phyloP scores from a whole-genome alignment of 73 alveolate genomes.

The Diophrys sp. region DNA sequence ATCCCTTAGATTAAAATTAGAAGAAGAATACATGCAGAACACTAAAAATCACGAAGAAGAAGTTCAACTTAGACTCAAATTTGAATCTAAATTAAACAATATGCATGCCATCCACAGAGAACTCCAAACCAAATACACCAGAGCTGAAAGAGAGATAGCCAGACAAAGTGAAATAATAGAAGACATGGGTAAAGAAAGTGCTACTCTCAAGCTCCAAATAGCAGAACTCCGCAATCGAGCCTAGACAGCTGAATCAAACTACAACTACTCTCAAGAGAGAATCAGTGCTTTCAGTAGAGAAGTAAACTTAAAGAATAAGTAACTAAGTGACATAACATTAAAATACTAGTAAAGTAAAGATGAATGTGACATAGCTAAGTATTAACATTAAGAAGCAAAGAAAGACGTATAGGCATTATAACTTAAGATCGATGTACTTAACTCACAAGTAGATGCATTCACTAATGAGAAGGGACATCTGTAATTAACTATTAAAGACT shows the following conservation, averaged over 20 bases:
- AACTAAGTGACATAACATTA: slow-evolving; percentile 25
- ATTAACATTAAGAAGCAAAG: slow-evolving; percentile 26
- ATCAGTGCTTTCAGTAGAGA: slow-evolving; percentile 21
- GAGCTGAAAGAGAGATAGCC: slow-evolving; percentile 33
- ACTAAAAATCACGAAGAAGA: slow-evolving; percentile 70
- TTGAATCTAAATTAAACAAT: slow-evolving; percentile 62
- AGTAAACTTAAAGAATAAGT: slow-evolving; percentile 9
- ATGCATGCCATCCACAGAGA: slow-evolving; percentile 68
- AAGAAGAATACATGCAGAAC: slow-evolving; percentile 45
- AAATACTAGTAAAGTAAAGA: slow-evolving; percentile 22
- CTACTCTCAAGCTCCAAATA: slow-evolving; percentile 18
- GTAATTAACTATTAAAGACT: slow-evolving; percentile 22
- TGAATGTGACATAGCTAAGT: slow-evolving; percentile 40
- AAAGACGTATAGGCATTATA: slow-evolving; percentile 35
- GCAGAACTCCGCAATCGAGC: slow-evolving; percentile 19
- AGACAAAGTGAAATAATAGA: slow-evolving; percentile 8
- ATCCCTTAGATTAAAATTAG: slow-evolving; percentile 7
- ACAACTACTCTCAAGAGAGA: slow-evolving; percentile 20
- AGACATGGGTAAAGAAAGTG: not conserved
- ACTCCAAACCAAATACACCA: slow-evolving; percentile 37
- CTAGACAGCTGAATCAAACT: slow-evolving; percentile 20
- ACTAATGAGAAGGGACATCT: slow-evolving; percentile 44
- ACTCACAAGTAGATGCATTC: slow-evolving; percentile 21
- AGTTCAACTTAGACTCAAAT: slow-evolving; percentile 61
- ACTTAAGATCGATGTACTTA: slow-evolving; percentile 34